Evolutionary conservation across 1,284 basidiomycete genomes (phyloP), one percentile per base, ranked within the genome.

Genomic region (Cutaneotrichosporon arboriforme): DNA sequence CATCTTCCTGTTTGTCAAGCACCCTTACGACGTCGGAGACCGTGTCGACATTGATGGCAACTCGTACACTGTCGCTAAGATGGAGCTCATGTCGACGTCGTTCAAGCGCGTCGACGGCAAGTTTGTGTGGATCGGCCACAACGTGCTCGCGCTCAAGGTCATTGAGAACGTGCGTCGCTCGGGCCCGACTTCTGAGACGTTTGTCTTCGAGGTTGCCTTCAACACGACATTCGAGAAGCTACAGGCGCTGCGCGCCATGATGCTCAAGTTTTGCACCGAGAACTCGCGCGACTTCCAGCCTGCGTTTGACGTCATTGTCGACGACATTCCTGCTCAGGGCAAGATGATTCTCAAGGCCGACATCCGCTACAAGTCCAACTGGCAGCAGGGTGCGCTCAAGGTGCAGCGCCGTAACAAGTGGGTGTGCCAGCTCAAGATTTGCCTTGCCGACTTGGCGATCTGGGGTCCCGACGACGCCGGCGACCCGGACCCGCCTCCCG

Each of bases 11-110:
- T 92, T 93, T 74, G 81, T 92, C 67, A 81, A 82, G 70, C 57
- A 90, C 71, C 87, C 88, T 0, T 92, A 86, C 78, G 90, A 93
- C 72, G 89, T 93, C 18, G 89, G 89, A 46, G 91, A 96, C 74
- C 77, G 84, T 37, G 80, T 92, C 26, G 76, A 79, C 52, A 73
- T 80, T 48, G 76, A 77, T 61, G 65, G 57, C 44, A 60, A 66
- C 46, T 60, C 72, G 15, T 93, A 88, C 73, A 87, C 86, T 4
- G 89, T 93, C 59, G 88, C 88, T 68, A 89, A 92, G 76, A 90
- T 91, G 73, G 81, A 86, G 43, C 79, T 93, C 34, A 79, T 93
- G 53, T 88, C 84, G 56, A 89, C 88, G 4, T 68, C 76, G 36
- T 78, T 81, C 68, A 76, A 74, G 61, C 64, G 76, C 44, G 56